phyloP scores from a whole-genome alignment of 208 protist species.

The Leishmania arabica region DNA sequence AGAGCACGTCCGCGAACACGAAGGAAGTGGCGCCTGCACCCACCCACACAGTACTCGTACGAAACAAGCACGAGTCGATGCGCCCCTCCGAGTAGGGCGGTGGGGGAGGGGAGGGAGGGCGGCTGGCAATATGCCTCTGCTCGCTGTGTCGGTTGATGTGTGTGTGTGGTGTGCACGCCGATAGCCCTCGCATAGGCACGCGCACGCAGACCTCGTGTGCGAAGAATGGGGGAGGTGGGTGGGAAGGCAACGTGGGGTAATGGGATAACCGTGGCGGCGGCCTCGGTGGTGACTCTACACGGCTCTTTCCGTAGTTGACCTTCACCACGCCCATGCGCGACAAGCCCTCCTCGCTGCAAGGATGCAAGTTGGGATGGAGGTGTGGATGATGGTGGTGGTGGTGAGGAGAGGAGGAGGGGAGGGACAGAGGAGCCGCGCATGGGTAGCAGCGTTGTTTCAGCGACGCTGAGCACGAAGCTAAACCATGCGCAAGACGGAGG shows the following conservation, averaged over 20 bases:
- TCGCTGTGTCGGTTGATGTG: background rate
- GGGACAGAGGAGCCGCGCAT: background rate
- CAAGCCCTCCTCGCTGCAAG: background rate
- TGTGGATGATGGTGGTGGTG: no score
- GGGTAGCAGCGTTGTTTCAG: no score
- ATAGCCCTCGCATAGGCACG: background rate
- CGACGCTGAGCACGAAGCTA: background rate
- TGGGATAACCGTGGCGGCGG: background rate
- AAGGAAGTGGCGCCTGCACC: no score
- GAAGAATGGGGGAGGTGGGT: background rate
- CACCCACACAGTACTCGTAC: background rate
- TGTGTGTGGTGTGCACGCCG: background rate
- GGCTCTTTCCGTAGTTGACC: background rate
- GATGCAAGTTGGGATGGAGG: background rate
- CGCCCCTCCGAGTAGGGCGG: background rate
- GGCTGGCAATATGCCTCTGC: background rate
- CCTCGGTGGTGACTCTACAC: background rate
- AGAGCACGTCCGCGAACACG: no score
- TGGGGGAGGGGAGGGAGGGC: background rate
- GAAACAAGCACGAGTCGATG: no score
- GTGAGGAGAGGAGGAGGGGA: background rate
- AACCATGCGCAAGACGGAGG: background rate
- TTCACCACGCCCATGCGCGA: background rate
- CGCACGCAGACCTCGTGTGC: background rate
- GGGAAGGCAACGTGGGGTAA: background rate